Percentiles rank a stretch among this genome's conserved stretches.
These are phyloP conservation scores for Leptographium radiaticola DNA, from an alignment of 2,329 filamentous ascomycete species.

Conservation along the genomic window DNA sequence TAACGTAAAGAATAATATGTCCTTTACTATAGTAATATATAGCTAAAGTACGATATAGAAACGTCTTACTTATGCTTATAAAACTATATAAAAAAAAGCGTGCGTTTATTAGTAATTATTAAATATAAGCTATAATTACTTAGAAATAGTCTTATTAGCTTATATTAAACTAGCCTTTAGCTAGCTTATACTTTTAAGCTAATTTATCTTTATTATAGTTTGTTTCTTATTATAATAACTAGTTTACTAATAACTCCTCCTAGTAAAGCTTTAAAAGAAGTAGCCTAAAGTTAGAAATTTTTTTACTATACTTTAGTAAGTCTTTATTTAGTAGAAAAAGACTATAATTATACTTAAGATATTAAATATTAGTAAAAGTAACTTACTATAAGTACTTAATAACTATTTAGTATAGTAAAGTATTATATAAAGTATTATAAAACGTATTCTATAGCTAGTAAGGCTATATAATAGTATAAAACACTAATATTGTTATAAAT, in stretches of 20 bases:
- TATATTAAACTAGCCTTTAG: too few species aligned
- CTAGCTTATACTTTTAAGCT: too few species aligned
- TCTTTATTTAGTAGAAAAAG: background rate
- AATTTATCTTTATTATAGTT: too few species aligned
- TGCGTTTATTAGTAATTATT: too few species aligned
- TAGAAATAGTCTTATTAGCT: too few species aligned
- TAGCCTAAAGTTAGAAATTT: background rate
- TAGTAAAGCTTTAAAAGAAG: too few species aligned
- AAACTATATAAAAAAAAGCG: too few species aligned
- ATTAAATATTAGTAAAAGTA: background rate
- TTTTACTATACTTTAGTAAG: background rate
- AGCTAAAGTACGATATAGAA: background rate
- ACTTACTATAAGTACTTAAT: background rate
- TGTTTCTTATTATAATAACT: too few species aligned
- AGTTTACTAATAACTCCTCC: too few species aligned
- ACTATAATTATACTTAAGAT: background rate
- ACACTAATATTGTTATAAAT: background rate
- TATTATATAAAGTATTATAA: background rate
- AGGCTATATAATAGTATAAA: background rate
- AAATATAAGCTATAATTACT: too few species aligned
- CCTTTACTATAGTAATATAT: background rate
- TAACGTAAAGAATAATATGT: background rate
- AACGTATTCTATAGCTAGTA: background rate
- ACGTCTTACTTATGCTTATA: too few species aligned
- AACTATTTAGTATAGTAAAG: background rate